Percentiles rank a stretch among this genome's conserved stretches.
Conservation (phyloP, 2,329 filamentous ascomycete species). For the Claviceps maximensis region DNA sequence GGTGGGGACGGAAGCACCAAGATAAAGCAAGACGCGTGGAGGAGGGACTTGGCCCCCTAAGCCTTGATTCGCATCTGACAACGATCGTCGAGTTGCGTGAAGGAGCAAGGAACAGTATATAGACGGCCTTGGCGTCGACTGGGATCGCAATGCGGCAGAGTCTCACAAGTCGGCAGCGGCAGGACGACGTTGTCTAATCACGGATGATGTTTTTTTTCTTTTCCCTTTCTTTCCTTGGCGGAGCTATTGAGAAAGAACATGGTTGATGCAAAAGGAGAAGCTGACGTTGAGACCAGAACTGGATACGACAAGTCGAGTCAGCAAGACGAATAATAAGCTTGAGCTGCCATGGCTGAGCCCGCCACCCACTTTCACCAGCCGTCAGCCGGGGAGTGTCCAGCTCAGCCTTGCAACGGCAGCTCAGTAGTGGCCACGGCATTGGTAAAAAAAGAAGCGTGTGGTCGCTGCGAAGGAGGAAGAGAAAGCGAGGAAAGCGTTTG, state of each 20-base stretch:
- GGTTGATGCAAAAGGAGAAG: not conserved
- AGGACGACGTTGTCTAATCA: not conserved
- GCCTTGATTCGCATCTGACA: not conserved
- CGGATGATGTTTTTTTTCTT: not conserved
- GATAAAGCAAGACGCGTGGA: not conserved
- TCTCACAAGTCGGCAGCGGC: not conserved
- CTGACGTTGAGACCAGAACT: not conserved
- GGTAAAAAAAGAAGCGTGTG: not conserved
- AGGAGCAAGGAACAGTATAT: not conserved
- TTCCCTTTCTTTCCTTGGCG: too few species aligned
- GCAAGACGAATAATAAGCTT: not conserved
- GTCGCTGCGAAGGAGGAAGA: too few species aligned
- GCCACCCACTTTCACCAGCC: not conserved
- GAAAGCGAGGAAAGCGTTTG: not conserved
- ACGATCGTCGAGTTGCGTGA: not conserved
- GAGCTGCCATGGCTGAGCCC: not conserved
- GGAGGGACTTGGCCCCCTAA: not conserved
- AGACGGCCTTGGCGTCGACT: not conserved
- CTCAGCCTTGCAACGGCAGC: not conserved
- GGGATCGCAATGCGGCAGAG: not conserved
- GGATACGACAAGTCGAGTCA: not conserved
- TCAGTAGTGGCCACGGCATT: not conserved
- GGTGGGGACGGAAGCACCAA: not conserved
- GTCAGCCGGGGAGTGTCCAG: not conserved
- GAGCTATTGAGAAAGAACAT: not conserved